These are phyloP conservation scores for Botryotinia narcissicola DNA, from an alignment of 2,329 filamentous ascomycete genomes.

Conservation along the genomic window DNA sequence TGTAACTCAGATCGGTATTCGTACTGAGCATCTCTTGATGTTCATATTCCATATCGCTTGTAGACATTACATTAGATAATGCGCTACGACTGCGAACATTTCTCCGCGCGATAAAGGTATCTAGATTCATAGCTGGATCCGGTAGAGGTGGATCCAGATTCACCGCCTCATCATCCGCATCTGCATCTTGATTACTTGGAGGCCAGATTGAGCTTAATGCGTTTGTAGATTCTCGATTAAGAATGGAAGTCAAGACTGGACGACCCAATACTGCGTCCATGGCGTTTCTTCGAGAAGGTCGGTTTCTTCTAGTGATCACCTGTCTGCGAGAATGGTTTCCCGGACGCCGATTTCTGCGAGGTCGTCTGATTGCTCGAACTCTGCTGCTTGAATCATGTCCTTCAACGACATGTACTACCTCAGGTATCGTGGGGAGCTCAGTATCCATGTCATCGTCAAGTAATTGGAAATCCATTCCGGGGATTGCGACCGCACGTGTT, in stretches of 20 bases:
- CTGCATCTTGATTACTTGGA: background rate
- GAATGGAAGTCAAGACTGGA: background rate
- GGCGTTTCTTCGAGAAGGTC: background rate
- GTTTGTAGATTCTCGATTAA: no score
- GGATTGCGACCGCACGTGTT: no score
- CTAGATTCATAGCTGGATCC: background rate
- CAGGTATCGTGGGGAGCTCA: no score
- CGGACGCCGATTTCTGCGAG: background rate
- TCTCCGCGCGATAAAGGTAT: background rate
- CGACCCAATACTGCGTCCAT: background rate
- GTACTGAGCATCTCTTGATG: background rate
- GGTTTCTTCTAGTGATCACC: background rate
- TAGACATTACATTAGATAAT: background rate
- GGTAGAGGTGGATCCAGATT: background rate
- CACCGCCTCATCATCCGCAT: background rate
- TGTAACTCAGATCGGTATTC: background rate
- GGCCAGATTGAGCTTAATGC: no score
- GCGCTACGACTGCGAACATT: no score
- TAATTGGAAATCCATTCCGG: background rate
- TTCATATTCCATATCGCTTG: background rate
- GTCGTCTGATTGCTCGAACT: background rate
- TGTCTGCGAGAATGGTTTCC: background rate
- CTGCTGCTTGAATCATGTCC: no score
- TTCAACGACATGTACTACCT: no score
- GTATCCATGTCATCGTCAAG: no score